Evolutionary conservation across 202 grass and related monocot species (phyloP).

Genomic region (Saccharum hybrid): DNA sequence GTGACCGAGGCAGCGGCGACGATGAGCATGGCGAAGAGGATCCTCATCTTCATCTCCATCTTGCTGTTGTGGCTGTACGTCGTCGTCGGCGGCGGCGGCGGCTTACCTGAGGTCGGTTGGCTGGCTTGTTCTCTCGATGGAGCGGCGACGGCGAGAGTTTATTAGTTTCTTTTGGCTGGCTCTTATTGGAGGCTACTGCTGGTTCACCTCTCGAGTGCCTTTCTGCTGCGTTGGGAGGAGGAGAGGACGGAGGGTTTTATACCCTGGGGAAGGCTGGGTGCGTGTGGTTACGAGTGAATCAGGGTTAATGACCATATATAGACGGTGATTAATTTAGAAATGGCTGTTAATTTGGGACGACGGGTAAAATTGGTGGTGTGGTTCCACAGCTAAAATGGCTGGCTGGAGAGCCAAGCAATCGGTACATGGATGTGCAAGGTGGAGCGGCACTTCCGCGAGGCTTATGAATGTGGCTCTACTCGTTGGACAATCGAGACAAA

Average conservation of each 20-base stretch:
- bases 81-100: neutral
- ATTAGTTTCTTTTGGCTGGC: slow-evolving; percentile 29
- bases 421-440: neutral
- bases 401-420: neutral
- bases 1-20: slow-evolving; percentile 1
- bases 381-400: neutral
- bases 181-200: neutral
- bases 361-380: neutral
- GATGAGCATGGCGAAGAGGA: slow-evolving; percentile 34
- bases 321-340: neutral
- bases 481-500: no score
- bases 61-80: neutral
- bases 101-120: neutral
- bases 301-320: neutral
- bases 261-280: neutral
- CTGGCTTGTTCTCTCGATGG: neutral
- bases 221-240: neutral
- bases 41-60: slow-evolving; percentile 65
- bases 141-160: slow-evolving; percentile 24
- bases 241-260: neutral
- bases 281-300: slow-evolving; percentile 2
- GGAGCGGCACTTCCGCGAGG: neutral
- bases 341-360: neutral
- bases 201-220: slow-evolving; percentile 12
- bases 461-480: no score